Evolutionary conservation across 768 basidiomycete genomes (phyloP).

Genomic region (Suillus brevipes): DNA sequence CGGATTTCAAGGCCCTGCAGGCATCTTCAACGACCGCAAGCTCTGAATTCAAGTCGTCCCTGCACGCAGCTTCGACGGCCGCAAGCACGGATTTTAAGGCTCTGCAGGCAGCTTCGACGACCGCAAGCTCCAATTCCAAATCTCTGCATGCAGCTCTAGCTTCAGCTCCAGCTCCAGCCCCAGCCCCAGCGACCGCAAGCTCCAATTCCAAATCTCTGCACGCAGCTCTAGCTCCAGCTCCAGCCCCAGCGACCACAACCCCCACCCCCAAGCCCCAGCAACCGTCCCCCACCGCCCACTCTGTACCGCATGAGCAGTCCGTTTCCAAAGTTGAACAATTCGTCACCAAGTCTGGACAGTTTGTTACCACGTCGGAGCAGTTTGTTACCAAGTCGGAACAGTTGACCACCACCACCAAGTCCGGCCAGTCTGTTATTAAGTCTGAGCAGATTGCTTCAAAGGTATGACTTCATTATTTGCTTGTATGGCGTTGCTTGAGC

Average conservation of each 20-base stretch:
- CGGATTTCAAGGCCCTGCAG: not conserved
- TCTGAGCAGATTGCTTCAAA: not conserved
- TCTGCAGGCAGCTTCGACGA: not conserved
- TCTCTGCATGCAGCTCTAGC: not conserved
- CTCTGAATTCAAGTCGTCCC: not conserved
- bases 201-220: not conserved
- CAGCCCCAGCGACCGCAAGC: too few species aligned
- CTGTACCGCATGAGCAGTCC: not conserved
- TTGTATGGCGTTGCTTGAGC: not conserved
- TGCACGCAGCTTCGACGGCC: not conserved
- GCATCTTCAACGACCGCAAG: not conserved
- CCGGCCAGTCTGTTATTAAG: not conserved
- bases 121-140: not conserved
- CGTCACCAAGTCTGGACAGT: not conserved
- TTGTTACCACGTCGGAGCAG: too few species aligned
- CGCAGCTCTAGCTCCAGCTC: too few species aligned
- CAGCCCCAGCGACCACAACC: not conserved
- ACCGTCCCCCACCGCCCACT: not conserved
- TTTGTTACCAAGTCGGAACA: too few species aligned
- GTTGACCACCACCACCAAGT: too few species aligned
- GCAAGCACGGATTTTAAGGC: not conserved
- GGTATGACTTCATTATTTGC: not conserved
- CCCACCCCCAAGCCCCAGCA: not conserved
- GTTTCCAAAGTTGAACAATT: not conserved
- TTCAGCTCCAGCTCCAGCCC: not conserved